phyloP scores from a whole-genome alignment of 2,329 filamentous ascomycete genomes.

The Trichoderma gracile region DNA sequence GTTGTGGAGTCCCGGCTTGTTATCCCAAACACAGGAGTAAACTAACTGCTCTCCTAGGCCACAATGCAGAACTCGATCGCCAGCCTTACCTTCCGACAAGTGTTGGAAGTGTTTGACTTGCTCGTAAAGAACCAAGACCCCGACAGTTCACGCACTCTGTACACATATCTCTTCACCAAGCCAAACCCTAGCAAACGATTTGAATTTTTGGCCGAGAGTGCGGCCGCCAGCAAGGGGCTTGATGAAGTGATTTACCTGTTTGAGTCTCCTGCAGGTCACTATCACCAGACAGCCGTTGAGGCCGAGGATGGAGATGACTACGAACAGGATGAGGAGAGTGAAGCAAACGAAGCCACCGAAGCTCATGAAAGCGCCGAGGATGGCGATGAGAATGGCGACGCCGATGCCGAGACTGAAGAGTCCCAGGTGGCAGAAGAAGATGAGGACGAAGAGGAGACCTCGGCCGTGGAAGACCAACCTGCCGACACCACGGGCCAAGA shows the following conservation, averaged over 20 bases:
- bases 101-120: slow-evolving; percentile 47
- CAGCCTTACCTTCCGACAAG: slow-evolving; percentile 43
- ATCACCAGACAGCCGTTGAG: neutral
- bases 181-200: slow-evolving; percentile 44
- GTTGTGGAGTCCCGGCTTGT: slow-evolving; percentile 26
- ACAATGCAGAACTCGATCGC: slow-evolving; percentile 39
- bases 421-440: slow-evolving; percentile 28
- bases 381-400: neutral
- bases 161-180: slow-evolving; percentile 46
- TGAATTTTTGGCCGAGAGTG: slow-evolving; percentile 45
- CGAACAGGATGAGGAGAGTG: slow-evolving; percentile 3
- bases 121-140: slow-evolving; percentile 48
- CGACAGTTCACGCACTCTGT: slow-evolving; percentile 42
- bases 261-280: slow-evolving; percentile 31
- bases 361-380: slow-evolving; percentile 3
- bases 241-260: slow-evolving; percentile 46
- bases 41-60: slow-evolving; percentile 40
- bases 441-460: slow-evolving; percentile 26
- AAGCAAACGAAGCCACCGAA: slow-evolving; percentile 3
- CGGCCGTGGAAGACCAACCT: slow-evolving; percentile 25
- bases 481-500: slow-evolving; percentile 26
- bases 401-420: slow-evolving; percentile 1
- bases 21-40: neutral
- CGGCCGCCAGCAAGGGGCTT: slow-evolving; percentile 44
- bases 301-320: slow-evolving; percentile 29